Base-by-base conservation (phyloP, 2,329 filamentous ascomycete genomes). In the Fusarium oxysporum region DNA sequence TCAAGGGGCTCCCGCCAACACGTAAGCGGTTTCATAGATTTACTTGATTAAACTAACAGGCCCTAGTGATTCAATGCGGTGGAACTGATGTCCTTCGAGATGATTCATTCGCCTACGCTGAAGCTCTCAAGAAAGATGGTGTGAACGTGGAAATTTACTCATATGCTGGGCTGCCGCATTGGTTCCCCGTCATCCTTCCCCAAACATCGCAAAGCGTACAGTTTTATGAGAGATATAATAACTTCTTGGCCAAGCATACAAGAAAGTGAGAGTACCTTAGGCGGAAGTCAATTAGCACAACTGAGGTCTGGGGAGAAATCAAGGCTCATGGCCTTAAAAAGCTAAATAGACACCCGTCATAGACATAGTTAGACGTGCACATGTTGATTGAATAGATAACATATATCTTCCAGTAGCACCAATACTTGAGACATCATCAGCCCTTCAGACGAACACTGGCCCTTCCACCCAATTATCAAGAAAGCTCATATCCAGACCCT, bases 151-250 rank as follows among this genome's bases (percentile, higher is more conserved):
- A 78, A 11, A 10, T 76, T 3, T 25, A 68, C 10, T 65, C 47
- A 2, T 77, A 78, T 40, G n/a, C 47, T 21, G 76, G 76, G 6
- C 25, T 78, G 3, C 76, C 76, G 5, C 76, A 78, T 40, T 76
- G 73, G 41, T 78, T 78, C 35, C 56, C 67, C 2, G 55, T n/a
- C 16, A 8, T 67, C 2, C 35, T 76, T 0, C 16, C 62, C 1
- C 37, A 54, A 12, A 40, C 41, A 0, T 8, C 47, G 0, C 53
- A 76, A 12, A 63, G 57, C 1, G 25, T 23, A 14, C 35, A 43
- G 2, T 76, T 68, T 23, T 69, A 62, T 8, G n/a, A 65, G 6
- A 65, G 59, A n/a, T 75, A 72, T 16, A 65, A 40, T 3, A 13
- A 6, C 0, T 76, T 76, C 14, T 13, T 68, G 3, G 14, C 44